Evolutionary conservation across 1,139 yeast species (phyloP), one percentile per base, ranked within the genome.

Genomic region (Maudiozyma humilis): DNA sequence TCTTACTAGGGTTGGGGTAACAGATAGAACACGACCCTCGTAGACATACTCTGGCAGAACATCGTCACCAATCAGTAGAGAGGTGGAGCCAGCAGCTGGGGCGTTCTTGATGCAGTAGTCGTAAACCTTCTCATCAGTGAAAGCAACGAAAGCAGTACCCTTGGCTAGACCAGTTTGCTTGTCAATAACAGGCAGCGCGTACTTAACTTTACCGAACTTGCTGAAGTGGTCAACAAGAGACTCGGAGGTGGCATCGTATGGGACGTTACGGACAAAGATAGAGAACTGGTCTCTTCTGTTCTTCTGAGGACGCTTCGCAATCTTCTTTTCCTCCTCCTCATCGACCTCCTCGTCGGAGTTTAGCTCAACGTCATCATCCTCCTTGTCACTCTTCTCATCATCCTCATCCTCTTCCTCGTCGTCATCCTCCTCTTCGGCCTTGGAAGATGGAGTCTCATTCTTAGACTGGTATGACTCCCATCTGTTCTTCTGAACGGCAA

Each of bases 71-170:
- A 91, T 80, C 54, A 91, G 73, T 54, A 91, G 68, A 2, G 96
- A 86, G 2, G 89, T 76, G 2, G 87, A 69, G 10, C 81, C 77
- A n/a, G 78, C 73, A 29, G 76, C 73, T 30, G 97, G 97, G 0
- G 97, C 95, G 55, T 78, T 73, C 3, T 72, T 72, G 35, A 89
- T 65, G 66, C 97, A 91, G 44, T 74, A 73, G 29, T 72, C 70
- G 56, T 78, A 85, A 2, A 85, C 77, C 4, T 72, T 78, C 48
- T 76, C 78, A 30, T 73, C 69, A 44, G 62, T 65, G 61, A 91
- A 91, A 0, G 96, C 95, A 37, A 91, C 95, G 62, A 91, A 91
- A 0, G 96, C 99, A 1, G 96, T 83, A 45, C 99, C 99, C 62
- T 75, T 85, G 10, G 98, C 88, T 47, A 86, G 70, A 3, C 94